phyloP scores from a whole-genome alignment of 179 eudicot genomes.

The Sideroxylon spinosum region DNA sequence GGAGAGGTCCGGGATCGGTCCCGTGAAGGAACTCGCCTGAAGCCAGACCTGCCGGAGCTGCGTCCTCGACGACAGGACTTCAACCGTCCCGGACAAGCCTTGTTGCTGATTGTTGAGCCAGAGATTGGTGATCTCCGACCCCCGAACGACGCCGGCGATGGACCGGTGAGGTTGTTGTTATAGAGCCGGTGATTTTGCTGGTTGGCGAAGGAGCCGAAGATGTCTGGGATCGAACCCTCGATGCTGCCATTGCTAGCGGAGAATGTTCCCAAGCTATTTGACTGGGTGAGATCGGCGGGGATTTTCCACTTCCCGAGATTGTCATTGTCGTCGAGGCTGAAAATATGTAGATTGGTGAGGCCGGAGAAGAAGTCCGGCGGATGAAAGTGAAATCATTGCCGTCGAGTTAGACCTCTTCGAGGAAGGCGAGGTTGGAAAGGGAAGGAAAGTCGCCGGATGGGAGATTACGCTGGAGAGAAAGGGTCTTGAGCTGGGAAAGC shows the following conservation, averaged over 20 bases:
- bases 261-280: conserved; percentile 24
- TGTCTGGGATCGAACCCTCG: conserved; percentile 45
- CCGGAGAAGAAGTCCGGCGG: conserved; percentile 41
- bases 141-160: conserved; percentile 33
- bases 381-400: conserved; percentile 37
- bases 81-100: conserved; percentile 41
- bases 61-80: conserved; percentile 38
- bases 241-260: conserved; percentile 30
- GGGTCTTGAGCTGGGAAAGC: conserved; percentile 42
- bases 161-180: conserved; percentile 43
- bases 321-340: conserved; percentile 15
- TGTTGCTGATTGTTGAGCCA: conserved; percentile 49
- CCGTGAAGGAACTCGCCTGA: conserved; percentile 49
- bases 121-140: conserved; percentile 33
- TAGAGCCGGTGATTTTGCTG: conserved; percentile 37
- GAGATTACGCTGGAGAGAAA: conserved; percentile 38
- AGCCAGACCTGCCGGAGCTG: conserved; percentile 55
- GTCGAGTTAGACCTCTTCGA: conserved; percentile 32
- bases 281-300: conserved; percentile 35
- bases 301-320: conserved; percentile 35
- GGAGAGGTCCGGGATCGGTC: conserved; percentile 59
- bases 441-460: conserved; percentile 50
- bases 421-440: conserved; percentile 35
- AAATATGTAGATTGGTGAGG: conserved; percentile 28
- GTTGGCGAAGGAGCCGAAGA: conserved; percentile 34